Percentiles rank a stretch among this genome's conserved stretches.
Conservation (phyloP, 345 rosid genomes). For the Eucalyptus paniculata region DNA sequence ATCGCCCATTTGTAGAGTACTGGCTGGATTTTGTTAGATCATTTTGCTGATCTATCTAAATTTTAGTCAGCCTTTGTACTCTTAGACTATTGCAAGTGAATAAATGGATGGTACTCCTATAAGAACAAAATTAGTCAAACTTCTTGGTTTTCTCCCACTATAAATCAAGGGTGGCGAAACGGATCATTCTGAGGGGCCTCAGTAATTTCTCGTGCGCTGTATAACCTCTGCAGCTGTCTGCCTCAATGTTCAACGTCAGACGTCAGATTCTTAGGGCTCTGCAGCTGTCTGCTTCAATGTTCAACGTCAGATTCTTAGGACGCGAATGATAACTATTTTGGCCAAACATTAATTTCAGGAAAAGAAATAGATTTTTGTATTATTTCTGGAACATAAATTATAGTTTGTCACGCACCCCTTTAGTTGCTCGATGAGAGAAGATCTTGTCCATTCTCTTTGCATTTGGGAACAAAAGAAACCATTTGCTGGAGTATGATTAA, state of each 20-base stretch:
- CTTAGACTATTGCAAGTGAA: background rate
- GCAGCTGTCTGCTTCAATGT: background rate
- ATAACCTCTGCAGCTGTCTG: background rate
- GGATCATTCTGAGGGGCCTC: background rate
- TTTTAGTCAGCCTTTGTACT: background rate
- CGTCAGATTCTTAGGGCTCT: background rate
- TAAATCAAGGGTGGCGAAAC: background rate
- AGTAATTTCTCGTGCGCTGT: background rate
- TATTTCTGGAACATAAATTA: too few species aligned
- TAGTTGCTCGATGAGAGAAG: background rate
- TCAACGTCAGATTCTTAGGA: background rate
- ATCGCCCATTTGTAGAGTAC: background rate
- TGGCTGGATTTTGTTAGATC: background rate
- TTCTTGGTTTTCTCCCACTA: background rate
- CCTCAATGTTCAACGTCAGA: background rate
- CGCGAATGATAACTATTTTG: too few species aligned
- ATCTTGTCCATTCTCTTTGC: background rate
- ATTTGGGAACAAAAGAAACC: background rate
- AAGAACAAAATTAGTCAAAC: background rate
- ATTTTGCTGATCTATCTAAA: background rate
- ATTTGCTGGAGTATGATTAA: background rate
- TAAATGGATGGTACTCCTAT: background rate
- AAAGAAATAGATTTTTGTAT: too few species aligned
- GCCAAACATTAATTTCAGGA: fast-evolving
- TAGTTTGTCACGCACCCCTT: too few species aligned